Evolutionary conservation across 768 basidiomycete species (phyloP), one percentile per base, ranked within the genome.

Genomic region (Tylopilus intermedius): DNA sequence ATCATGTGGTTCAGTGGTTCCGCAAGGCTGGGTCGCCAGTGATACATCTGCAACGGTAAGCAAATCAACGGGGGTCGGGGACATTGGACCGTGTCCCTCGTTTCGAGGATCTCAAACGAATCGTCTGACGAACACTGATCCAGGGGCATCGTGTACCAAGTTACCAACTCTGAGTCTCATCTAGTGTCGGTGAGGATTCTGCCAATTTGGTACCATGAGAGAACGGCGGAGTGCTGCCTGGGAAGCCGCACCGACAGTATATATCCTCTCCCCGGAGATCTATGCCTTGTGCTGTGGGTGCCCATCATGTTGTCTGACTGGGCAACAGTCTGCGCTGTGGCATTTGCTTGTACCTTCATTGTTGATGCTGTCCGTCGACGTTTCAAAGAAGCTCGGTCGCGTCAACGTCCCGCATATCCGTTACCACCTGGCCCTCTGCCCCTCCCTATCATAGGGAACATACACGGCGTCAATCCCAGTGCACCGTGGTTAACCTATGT

Each of bases 381-480:
- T 14, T 24, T 41, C 35, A 43, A 41, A 47, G 47, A 48, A 24
- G 13, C 29, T 30, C 47, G 4, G 8, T 22, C 43, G 10, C 29
- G 24, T 24, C 24, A 24, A 5, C 2, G 15, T 40, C 1, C 38
- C 39, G 27, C 50, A 13, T 15, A 45, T 26, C 46, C 57, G 30
- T n/a, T 55, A 14, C 53, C 51, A 13, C 59, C 59, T 4, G 59
- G 50, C 7, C 60, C 56, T 18, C 42, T 47, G 30, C 45, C 59
- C 2, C 29, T 50, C 13, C 50, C 62, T 33, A 50, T 63, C 39
- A 45, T 61, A 45, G 62, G 62, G 26, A 60, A 63, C 40, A 29
- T 57, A 14, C 41, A 42, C 22, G 37, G 43, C 9, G 9, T 62
- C 32, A 45, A 60, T 26, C 15, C 32, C 21, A 50, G 24, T 1